Base-by-base conservation (phyloP, 2,329 filamentous ascomycete species). In the Raffaelea ambrosiae region DNA sequence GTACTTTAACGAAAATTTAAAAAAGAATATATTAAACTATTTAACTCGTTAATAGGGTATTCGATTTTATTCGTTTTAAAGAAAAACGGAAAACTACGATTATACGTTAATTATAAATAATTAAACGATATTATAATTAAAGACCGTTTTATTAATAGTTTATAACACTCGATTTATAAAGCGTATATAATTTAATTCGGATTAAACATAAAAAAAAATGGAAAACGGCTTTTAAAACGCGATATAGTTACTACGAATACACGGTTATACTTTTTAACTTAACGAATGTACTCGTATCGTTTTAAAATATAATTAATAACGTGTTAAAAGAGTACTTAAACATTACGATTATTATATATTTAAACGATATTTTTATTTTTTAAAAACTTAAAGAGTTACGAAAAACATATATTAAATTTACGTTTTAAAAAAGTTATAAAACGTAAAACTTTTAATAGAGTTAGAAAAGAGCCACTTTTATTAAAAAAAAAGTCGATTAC, bases 31-130 rank as follows among this genome's bases (percentile, higher is more conserved):
- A 48, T 51, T 8, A 8, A 18, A n/a, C n/a, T n/a, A n/a, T n/a
- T n/a, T 38, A 21, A 33, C 29, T 51, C 31, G 31, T 33, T 33
- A 33, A 33, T 33, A n/a, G n/a, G n/a, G n/a, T n/a, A n/a, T n/a
- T n/a, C n/a, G n/a, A n/a, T n/a, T n/a, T n/a, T n/a, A n/a, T n/a
- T n/a, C n/a, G n/a, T n/a, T n/a, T n/a, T n/a, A n/a, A n/a, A n/a
- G n/a, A n/a, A n/a, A n/a, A n/a, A n/a, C n/a, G n/a, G n/a, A n/a
- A n/a, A n/a, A n/a, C n/a, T n/a, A n/a, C n/a, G n/a, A n/a, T n/a
- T n/a, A 33, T 33, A 33, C 31, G 31, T 33, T 33, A 9, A 33
- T 33, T 33, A 33, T 33, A 33, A 16, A 33, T 33, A 33, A 33
- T n/a, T n/a, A n/a, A 33, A 33, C 16, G 16, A 33, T 9, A 33